These are phyloP conservation scores for Plectranthus barbatus DNA, from an alignment of 257 asterid genomes.

Conservation along the genomic window DNA sequence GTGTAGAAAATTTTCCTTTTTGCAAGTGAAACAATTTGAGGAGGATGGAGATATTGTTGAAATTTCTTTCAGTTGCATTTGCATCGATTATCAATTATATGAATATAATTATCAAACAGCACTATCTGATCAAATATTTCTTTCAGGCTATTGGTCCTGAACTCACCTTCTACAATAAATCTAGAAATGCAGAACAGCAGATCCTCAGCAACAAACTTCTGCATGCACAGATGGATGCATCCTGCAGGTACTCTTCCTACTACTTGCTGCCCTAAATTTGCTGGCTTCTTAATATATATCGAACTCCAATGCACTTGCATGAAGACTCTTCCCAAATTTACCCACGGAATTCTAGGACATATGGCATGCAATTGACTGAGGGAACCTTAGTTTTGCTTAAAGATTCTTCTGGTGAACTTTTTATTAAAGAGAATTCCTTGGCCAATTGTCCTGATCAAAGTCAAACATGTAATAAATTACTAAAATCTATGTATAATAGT, in stretches of 20 bases:
- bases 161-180: slow-evolving; percentile 81
- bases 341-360: background rate
- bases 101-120: too few species aligned
- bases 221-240: slow-evolving; percentile 89
- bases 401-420: background rate
- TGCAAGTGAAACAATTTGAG: too few species aligned
- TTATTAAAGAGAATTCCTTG: background rate
- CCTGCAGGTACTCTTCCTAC: slow-evolving; percentile 59
- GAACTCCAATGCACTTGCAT: too few species aligned
- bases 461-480: background rate
- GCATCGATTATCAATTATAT: too few species aligned
- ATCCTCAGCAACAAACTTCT: slow-evolving; percentile 71
- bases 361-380: background rate
- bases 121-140: slow-evolving; percentile 11
- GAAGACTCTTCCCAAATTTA: too few species aligned
- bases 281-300: background rate
- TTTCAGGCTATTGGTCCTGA: slow-evolving; percentile 94
- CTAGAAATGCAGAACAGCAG: slow-evolving; percentile 52
- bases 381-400: background rate
- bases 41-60: too few species aligned
- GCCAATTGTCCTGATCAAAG: background rate
- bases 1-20: too few species aligned
- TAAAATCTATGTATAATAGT: too few species aligned
- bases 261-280: background rate
- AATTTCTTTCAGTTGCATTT: slow-evolving; percentile 11